Evolutionary conservation across 1,139 yeast species (phyloP).

Genomic region (Nakaseomyces uthaithaninus): DNA sequence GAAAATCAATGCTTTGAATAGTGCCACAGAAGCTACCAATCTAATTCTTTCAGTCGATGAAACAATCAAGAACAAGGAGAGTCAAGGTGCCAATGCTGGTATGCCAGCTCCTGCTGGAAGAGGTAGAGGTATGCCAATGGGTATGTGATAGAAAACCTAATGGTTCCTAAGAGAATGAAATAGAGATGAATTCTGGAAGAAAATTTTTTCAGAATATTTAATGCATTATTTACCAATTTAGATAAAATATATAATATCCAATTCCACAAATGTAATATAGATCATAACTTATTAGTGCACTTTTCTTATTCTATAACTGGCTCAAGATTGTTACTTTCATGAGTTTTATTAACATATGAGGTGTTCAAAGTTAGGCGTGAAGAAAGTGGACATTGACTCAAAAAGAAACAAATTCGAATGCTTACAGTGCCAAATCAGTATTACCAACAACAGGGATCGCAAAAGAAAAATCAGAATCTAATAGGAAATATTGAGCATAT

Average conservation of each 20-base stretch:
- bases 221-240: slow-evolving; percentile 1
- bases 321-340: too few species aligned
- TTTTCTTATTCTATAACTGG: not conserved
- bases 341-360: too few species aligned
- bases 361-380: too few species aligned
- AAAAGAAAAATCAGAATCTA: not conserved
- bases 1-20: slow-evolving; percentile 83
- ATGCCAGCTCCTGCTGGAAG: slow-evolving; percentile 44
- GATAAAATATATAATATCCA: slow-evolving; percentile 1
- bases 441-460: not conserved
- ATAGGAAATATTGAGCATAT: not conserved
- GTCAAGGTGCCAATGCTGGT: slow-evolving; percentile 47
- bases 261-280: not conserved
- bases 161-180: too few species aligned
- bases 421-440: too few species aligned
- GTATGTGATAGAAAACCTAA: not conserved
- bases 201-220: not conserved
- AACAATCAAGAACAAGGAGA: slow-evolving; percentile 77
- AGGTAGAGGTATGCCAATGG: slow-evolving; percentile 56
- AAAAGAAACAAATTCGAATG: too few species aligned
- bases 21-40: slow-evolving; percentile 97
- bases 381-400: too few species aligned
- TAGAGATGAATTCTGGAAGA: too few species aligned
- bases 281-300: not conserved
- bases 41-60: slow-evolving; percentile 89